Percentiles rank a stretch among this genome's conserved stretches.
These are phyloP conservation scores for Tolypocladium tropicale DNA, from an alignment of 2,329 filamentous ascomycete genomes.

Conservation along the genomic window DNA sequence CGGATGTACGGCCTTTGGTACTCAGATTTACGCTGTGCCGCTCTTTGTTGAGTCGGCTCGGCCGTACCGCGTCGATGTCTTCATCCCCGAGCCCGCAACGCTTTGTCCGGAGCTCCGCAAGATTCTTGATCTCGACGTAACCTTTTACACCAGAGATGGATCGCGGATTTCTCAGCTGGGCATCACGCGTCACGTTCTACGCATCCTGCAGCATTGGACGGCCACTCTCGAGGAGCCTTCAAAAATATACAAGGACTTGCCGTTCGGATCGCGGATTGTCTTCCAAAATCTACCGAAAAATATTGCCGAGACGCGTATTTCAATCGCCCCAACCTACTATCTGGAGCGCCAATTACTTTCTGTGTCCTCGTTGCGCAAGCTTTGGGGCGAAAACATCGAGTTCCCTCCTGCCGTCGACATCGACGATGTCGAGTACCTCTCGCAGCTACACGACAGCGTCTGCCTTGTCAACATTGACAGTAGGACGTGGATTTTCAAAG, in stretches of 20 bases:
- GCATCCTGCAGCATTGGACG: slow-evolving; percentile 44
- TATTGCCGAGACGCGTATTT: slow-evolving; percentile 33
- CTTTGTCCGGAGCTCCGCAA: slow-evolving; percentile 29
- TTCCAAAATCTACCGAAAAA: slow-evolving; percentile 39
- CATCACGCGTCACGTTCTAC: slow-evolving; percentile 42
- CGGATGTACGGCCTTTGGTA: slow-evolving; percentile 45
- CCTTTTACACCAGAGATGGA: slow-evolving; percentile 46
- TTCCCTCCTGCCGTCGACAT: slow-evolving; percentile 41
- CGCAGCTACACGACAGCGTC: slow-evolving; percentile 49
- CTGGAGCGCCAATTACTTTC: slow-evolving; percentile 43
- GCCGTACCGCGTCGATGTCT: slow-evolving; percentile 48
- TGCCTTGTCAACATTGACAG: slow-evolving; percentile 37
- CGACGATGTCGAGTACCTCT: slow-evolving; percentile 35
- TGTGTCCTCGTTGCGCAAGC: slow-evolving; percentile 24
- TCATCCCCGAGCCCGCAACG: slow-evolving; percentile 40
- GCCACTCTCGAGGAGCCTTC: slow-evolving; percentile 15
- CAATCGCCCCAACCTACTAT: slow-evolving; percentile 37
- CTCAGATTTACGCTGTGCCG: slow-evolving; percentile 46
- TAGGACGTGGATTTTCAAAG: slow-evolving; percentile 44
- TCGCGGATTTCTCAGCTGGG: slow-evolving; percentile 36
- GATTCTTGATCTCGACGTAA: slow-evolving; percentile 35
- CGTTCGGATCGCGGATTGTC: slow-evolving; percentile 49
- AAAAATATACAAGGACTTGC: slow-evolving; percentile 32
- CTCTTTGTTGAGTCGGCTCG: slow-evolving; percentile 34
- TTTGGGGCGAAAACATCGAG: slow-evolving; percentile 31